Base-by-base conservation (phyloP, 106 monocot species). In the Amphibolis antarctica region DNA sequence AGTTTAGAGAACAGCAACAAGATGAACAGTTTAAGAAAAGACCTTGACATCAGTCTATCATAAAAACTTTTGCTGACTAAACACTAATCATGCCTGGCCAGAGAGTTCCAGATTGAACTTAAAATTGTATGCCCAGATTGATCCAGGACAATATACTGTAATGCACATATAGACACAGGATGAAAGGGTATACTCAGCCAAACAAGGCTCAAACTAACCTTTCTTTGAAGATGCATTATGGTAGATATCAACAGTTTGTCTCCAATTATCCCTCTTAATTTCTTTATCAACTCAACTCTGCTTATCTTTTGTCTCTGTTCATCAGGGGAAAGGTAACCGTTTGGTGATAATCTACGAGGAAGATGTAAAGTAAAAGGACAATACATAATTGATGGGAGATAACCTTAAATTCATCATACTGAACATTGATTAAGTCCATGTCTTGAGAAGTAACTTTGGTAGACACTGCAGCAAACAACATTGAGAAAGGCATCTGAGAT, bases 181-280 rank as follows among this genome's bases (percentile, higher is more conserved):
- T 53, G 23, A 11, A 1, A 19, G 1, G 19, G 10, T 10, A 10
- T 21, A 53, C 23, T 53, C 19, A 6, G 1, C 1, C 19, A 9
- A 10, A 53, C 9, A 23, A 21, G 23, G 53, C 23, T 21, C 10
- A 24, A 53, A 47, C 46, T 13, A 14, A 94, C 89, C 89, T 89
- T 94, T 54, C 81, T 72, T 60, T 89, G 93, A 54, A 94, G 78
- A 60, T 77, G 76, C 73, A 76, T 78, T 46, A 94, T 81, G 44
- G 89, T 89, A n/a, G 93, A 86, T 68, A 83, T 67, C 72, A 94
- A 68, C 47, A 94, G 71, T 58, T 80, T 89, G 64, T 94, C 93
- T 27, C 93, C 93, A 66, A 86, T 69, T 53, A 89, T 76, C 17
- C 78, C 66, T 53, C 93, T 89, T 70, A 94, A 25, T 66, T 82